Base-by-base conservation (phyloP, 768 basidiomycete species). In the Nidularia pulvinata region DNA sequence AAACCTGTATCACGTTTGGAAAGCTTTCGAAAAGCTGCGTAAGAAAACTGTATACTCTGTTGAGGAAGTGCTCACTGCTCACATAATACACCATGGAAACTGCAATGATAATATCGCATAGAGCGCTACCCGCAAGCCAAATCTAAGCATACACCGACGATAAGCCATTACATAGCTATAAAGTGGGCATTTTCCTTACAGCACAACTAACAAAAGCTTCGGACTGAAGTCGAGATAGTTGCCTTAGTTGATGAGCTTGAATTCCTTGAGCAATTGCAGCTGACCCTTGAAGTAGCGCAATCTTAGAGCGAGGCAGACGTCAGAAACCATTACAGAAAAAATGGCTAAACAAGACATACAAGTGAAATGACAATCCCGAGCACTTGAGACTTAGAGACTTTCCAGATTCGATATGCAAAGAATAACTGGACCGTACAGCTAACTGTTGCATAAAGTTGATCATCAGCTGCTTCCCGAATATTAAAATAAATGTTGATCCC, bases 51-150 rank as follows among this genome's bases (percentile, higher is more conserved):
- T 25, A 4, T 25, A 25, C 25, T 25, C n/a, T n/a, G n/a, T n/a
- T n/a, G n/a, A n/a, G n/a, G n/a, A n/a, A n/a, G n/a, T n/a, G n/a
- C n/a, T n/a, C n/a, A n/a, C n/a, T n/a, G 48, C 60, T 48, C 30
- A 69, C 66, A 52, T 62, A 56, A 47, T 65, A 67, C 35, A 61
- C 61, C 67, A 67, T 68, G 6, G 56, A 46, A 2, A 60, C 33
- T 0, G 66, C 66, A 25, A 70, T 70, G 1, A 59, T 51, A 7
- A 68, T 56, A 49, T 69, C 68, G 44, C 62, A 65, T 16, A 61
- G 32, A n/a, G 64, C 68, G 37, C 58, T 57, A 22, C 51, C 60
- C 4, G 42, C 46, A 14, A 49, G 51, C 60, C 60, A 59, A 16
- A 61, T 19, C 60, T 61, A 46, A 46, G 13, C 25, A 25, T 25